Evolutionary conservation across 108 stramenopile genomes (phyloP).

Genomic region (Pelagomonas calceolata): DNA sequence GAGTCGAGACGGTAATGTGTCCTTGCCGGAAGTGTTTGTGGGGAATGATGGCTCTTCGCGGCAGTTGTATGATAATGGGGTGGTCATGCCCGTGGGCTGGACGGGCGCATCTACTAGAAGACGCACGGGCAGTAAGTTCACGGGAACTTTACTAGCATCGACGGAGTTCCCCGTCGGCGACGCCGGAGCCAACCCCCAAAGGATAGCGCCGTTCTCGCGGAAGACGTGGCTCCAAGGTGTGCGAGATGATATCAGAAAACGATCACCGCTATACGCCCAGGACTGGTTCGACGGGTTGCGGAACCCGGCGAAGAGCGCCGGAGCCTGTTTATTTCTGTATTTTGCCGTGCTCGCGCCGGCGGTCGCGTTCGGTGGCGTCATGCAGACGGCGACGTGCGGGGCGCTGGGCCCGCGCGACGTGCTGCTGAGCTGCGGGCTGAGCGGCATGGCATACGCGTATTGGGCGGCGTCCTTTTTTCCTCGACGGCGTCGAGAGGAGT

Average conservation of each 20-base stretch:
- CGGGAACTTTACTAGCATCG: neutral
- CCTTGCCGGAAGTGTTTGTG: neutral
- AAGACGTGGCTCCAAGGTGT: neutral
- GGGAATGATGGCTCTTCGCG: neutral
- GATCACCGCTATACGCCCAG: constrained; percentile 11
- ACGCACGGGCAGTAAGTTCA: neutral
- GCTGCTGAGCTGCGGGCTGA: constrained; percentile 62
- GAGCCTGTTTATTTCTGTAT: constrained; percentile 67
- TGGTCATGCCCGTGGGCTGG: neutral
- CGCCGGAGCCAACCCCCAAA: neutral
- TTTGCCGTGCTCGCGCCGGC: constrained; percentile 87
- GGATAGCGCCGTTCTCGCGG: neutral
- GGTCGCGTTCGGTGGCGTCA: constrained; percentile 83
- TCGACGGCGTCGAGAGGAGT: too few species aligned
- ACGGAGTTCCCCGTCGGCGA: neutral
- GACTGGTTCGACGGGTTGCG: constrained; percentile 30
- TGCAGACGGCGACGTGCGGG: constrained; percentile 68
- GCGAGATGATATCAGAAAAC: neutral
- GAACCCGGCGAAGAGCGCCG: constrained; percentile 19
- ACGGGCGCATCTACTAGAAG: neutral
- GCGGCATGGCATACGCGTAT: constrained; percentile 53
- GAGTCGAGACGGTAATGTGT: neutral
- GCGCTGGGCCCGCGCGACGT: constrained; percentile 82
- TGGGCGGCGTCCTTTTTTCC: too few species aligned
- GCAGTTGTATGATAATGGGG: neutral